A percentile compares a stretch with the other conserved stretches of the same genome.
phyloP scores from a whole-genome alignment of 495 filamentous ascomycete species.

The Beverwykella pulmonaria region DNA sequence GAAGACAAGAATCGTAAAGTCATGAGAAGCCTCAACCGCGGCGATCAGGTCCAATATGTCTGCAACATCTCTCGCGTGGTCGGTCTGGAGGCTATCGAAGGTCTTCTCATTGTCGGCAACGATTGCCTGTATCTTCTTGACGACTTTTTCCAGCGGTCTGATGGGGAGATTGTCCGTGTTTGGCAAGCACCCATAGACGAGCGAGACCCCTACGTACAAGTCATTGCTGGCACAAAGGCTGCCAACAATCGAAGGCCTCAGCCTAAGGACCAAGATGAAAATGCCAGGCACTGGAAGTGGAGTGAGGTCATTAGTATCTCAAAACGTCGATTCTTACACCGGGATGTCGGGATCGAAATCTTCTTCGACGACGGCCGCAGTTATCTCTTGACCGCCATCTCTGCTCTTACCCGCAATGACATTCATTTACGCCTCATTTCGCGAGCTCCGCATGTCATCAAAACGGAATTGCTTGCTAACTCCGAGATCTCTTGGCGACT shows the following conservation, averaged over 20 bases:
- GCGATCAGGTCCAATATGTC: slow-evolving; percentile 89
- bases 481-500: slow-evolving; percentile 82
- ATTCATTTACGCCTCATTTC: slow-evolving; percentile 70
- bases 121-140: slow-evolving; percentile 91
- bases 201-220: slow-evolving; percentile 90
- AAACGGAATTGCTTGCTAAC: slow-evolving; percentile 51
- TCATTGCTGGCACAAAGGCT: slow-evolving; percentile 68
- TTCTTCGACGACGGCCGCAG: slow-evolving; percentile 97
- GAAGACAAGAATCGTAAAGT: slow-evolving; percentile 98
- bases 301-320: slow-evolving; percentile 94
- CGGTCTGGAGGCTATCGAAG: slow-evolving; percentile 88
- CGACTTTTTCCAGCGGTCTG: slow-evolving; percentile 87
- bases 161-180: slow-evolving; percentile 95
- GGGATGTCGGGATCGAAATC: slow-evolving; percentile 91
- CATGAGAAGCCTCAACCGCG: slow-evolving; percentile 88
- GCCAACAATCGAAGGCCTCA: slow-evolving; percentile 60
- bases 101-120: slow-evolving; percentile 90
- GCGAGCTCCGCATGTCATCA: slow-evolving; percentile 77
- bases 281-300: slow-evolving; percentile 90
- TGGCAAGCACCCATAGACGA: slow-evolving; percentile 92
- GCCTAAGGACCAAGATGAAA: slow-evolving; percentile 63
- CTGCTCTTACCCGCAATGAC: slow-evolving; percentile 71
- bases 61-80: slow-evolving; percentile 94
- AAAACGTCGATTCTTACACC: slow-evolving; percentile 91
- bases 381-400: slow-evolving; percentile 84